Evolutionary conservation across 306 rosid genomes (phyloP).

Genomic region (Lagenaria siceraria): DNA sequence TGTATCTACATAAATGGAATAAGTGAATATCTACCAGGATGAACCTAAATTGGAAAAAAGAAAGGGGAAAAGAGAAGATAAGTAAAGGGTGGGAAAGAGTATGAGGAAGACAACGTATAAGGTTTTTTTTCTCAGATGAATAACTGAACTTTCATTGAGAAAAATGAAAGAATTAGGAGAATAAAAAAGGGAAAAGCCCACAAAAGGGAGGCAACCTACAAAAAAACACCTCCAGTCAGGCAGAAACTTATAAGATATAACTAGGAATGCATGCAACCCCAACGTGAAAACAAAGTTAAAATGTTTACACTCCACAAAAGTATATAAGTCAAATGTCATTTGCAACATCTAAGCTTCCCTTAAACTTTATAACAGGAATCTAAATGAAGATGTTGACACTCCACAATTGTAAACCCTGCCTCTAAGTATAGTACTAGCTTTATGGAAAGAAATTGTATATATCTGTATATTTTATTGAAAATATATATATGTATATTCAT

Average conservation of each 20-base stretch:
- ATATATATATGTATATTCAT: no score
- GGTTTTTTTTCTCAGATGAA: no score
- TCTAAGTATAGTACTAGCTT: background rate
- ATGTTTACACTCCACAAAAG: background rate
- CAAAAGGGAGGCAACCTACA: no score
- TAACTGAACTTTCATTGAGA: no score
- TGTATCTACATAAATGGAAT: background rate
- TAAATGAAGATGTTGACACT: no score
- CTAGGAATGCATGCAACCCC: background rate
- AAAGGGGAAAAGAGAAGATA: background rate
- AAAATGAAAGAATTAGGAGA: no score
- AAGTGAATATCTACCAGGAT: background rate
- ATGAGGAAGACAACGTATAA: background rate
- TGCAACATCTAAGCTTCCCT: background rate
- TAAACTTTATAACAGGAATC: no score
- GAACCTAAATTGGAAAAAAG: background rate
- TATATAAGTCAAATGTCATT: background rate
- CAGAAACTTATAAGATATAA: background rate
- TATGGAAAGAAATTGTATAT: background rate
- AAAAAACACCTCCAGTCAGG: no score
- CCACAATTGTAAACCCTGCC: background rate
- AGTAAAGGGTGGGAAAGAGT: background rate
- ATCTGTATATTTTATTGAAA: no score
- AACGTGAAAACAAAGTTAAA: background rate
- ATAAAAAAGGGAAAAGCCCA: no score